These are phyloP conservation scores for Ophiorrhiza pumila DNA, from an alignment of 257 asterid species.

Conservation along the genomic window DNA sequence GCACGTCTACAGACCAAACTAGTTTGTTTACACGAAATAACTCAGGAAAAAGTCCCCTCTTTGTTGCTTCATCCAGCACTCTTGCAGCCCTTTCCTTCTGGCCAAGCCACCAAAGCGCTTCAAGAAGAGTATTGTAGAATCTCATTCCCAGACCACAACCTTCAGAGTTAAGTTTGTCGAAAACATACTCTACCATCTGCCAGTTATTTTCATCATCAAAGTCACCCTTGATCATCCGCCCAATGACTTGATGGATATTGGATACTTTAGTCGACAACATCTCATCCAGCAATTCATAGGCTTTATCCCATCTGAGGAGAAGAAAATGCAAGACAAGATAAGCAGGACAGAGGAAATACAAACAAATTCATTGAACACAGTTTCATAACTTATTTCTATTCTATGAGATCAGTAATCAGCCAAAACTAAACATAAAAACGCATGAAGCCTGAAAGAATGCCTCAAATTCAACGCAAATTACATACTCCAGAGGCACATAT, in stretches of 20 bases:
- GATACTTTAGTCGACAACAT: conserved; percentile 65
- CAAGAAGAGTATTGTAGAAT: conserved; percentile 72
- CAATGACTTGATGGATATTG: conserved; percentile 75
- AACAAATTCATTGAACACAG: background rate
- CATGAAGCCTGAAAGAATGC: background rate
- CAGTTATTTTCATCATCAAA: conserved; percentile 77
- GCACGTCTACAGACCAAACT: conserved; percentile 88
- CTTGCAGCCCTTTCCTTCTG: conserved; percentile 94
- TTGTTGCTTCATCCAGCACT: conserved; percentile 85
- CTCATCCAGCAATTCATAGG: conserved; percentile 62
- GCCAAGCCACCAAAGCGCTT: conserved; percentile 95
- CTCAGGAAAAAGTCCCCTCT: conserved; percentile 84
- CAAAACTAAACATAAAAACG: background rate
- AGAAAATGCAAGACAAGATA: conserved; percentile 24
- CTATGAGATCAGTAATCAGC: background rate
- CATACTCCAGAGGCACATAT: background rate
- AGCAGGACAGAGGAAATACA: background rate
- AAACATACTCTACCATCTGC: conserved; percentile 95
- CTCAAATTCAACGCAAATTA: background rate
- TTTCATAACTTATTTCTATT: background rate
- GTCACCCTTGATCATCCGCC: conserved; percentile 87
- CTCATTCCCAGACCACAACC: conserved; percentile 84
- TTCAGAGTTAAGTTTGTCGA: conserved; percentile 85
- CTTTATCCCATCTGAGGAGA: conserved; percentile 66
- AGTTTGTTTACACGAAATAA: conserved; percentile 71